Conservation (phyloP, 2,329 filamentous ascomycete species). For the Epichloe glyceriae region DNA sequence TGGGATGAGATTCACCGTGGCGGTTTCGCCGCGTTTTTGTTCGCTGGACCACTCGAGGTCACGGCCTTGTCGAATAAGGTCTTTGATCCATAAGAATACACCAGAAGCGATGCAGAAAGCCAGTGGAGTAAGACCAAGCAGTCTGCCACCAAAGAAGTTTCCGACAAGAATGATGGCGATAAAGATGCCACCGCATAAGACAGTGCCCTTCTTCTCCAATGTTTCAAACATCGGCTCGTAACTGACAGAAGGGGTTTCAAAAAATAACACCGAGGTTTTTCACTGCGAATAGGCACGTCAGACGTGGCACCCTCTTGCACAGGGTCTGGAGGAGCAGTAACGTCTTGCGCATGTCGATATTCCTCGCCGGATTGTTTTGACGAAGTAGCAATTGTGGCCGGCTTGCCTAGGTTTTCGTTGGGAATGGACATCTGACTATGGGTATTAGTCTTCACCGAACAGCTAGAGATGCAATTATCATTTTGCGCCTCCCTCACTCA, state of each 20-base stretch:
- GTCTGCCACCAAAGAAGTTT: conserved; percentile 62
- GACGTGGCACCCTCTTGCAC: conserved; percentile 70
- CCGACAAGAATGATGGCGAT: conserved; percentile 64
- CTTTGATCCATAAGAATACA: conserved; percentile 82
- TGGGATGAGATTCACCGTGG: conserved; percentile 77
- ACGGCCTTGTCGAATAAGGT: conserved; percentile 68
- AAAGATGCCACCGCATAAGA: conserved; percentile 58
- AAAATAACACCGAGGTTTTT: conserved; percentile 92
- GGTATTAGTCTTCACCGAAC: neutral
- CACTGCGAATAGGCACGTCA: conserved; percentile 88
- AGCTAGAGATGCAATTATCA: neutral
- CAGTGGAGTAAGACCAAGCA: conserved; percentile 66
- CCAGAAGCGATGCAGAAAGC: conserved; percentile 60
- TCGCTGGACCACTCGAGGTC: conserved; percentile 84
- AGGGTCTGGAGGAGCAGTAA: conserved; percentile 83
- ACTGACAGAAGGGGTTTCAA: conserved; percentile 80
- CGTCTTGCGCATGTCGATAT: conserved; percentile 75
- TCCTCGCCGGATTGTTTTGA: conserved; percentile 60
- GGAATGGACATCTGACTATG: conserved; percentile 58
- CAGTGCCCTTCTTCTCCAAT: conserved; percentile 61
- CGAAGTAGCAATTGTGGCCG: conserved; percentile 59
- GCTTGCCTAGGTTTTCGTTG: conserved; percentile 74
- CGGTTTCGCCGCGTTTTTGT: conserved; percentile 70
- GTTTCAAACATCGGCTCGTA: conserved; percentile 77
- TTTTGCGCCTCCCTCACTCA: conserved; percentile 27